Evolutionary conservation across 1,284 basidiomycete genomes (phyloP), one percentile per base, ranked within the genome.

Genomic region (Trichosporon sp.): DNA sequence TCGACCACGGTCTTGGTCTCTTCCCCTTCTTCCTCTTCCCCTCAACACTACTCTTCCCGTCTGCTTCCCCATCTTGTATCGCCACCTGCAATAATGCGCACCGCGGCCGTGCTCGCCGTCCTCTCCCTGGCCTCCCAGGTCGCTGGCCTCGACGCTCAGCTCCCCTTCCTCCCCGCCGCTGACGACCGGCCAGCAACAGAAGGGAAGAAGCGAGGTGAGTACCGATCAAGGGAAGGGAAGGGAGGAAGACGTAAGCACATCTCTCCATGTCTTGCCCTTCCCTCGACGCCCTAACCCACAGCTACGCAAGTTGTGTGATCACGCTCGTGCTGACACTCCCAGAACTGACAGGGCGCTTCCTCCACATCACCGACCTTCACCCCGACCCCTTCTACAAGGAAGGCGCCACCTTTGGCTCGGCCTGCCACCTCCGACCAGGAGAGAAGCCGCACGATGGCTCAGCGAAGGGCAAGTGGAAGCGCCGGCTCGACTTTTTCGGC

Each of bases 311-410:
- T 14, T 29, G 57, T 58, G 14, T 27, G 25, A n/a, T 13, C 32
- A 25, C n/a, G n/a, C 49, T 11, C 40, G 31, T 11, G 37, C 65
- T 66, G 23, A 68, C 59, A 4, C 25, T 29, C 19, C 19, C 65
- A 78, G 77, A 72, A 56, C 69, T 80, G 25, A 79, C 71, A 31
- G 78, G 78, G 25, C 73, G 79, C 3, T 79, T 78, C 63, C 65
- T 78, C 14, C 80, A 81, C 65, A 73, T 81, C 36, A 81, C 81
- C 29, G 81, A 81, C 63, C 75, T 81, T 27, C 81, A 81, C 60
- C 81, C 81, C 4, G 81, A 81, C 61, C 75, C 78, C 1, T 74
- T 74, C 61, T 81, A 81, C 64, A 64, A 70, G 5, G 60, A 66
- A 2, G 79, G 79, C 2, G 70, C 75, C 11, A 74, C 73, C 4